Conservation (phyloP, 257 asterid species). For the Penstemon newberryi region DNA sequence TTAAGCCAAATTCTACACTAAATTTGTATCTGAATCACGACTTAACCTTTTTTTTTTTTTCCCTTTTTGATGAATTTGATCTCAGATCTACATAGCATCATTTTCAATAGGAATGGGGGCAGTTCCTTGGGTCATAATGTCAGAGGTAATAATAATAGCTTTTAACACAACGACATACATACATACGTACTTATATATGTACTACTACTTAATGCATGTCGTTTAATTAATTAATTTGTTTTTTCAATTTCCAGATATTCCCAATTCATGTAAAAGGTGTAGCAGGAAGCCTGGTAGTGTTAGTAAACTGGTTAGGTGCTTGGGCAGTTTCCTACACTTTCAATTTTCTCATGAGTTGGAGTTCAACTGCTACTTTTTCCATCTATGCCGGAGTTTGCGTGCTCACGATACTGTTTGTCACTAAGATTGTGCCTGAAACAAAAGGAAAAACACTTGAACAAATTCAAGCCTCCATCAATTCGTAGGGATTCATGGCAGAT, state of each 20-base stretch:
- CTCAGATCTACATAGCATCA: conserved; percentile 74
- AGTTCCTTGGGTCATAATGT: conserved; percentile 99
- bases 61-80: background rate
- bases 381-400: conserved; percentile 76
- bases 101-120: conserved; percentile 98
- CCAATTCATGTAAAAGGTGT: conserved; percentile 92
- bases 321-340: conserved; percentile 91
- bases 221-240: no score
- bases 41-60: no score
- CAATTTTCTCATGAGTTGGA: conserved; percentile 91
- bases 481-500: no score
- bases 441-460: conserved; percentile 89
- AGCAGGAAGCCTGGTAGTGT: conserved; percentile 91
- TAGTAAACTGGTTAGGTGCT: conserved; percentile 94
- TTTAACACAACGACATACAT: background rate
- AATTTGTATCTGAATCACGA: no score
- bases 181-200: no score
- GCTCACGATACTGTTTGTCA: conserved; percentile 68
- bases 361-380: conserved; percentile 75
- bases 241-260: conserved; percentile 50
- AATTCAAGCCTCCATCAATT: conserved; percentile 41
- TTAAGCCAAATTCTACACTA: background rate
- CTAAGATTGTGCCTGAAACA: conserved; percentile 82
- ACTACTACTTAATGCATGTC: no score
- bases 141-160: conserved; percentile 58